phyloP scores from a whole-genome alignment of 371 early-diverging fungal genomes.

The Haplosporangium sp. region DNA sequence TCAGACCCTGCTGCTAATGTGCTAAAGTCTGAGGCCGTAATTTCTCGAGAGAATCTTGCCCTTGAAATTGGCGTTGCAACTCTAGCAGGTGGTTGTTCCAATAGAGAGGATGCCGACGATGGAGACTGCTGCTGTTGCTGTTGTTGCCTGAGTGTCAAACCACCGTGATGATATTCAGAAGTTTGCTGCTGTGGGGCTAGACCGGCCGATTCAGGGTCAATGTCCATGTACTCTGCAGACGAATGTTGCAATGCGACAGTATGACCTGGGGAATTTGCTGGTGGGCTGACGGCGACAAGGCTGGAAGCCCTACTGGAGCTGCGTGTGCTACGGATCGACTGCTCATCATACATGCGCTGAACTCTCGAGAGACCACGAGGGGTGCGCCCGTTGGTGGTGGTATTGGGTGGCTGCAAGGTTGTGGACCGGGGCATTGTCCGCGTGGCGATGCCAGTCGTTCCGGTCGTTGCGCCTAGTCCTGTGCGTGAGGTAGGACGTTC shows the following conservation, averaged over 20 bases:
- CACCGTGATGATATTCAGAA: no score
- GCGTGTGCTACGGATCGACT: constrained; percentile 38
- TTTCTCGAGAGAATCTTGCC: constrained; percentile 12
- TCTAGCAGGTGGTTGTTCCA: constrained; percentile 1
- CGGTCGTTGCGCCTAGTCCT: background rate
- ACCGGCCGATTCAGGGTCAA: constrained; percentile 34
- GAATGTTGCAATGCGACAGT: background rate
- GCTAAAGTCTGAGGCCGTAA: constrained; percentile 14
- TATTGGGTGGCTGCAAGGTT: constrained; percentile 2
- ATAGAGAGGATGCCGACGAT: background rate
- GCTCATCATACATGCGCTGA: constrained; percentile 52
- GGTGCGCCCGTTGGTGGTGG: constrained; percentile 24
- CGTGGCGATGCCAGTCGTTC: background rate
- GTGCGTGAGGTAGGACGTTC: constrained; percentile 22
- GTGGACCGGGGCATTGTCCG: constrained; percentile 31
- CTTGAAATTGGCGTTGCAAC: constrained; percentile 1
- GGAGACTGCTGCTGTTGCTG: constrained; percentile 1
- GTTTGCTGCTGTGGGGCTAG: constrained; percentile 13
- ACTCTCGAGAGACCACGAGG: constrained; percentile 49
- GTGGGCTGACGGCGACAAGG: constrained; percentile 20
- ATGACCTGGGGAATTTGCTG: background rate
- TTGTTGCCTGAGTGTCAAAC: background rate
- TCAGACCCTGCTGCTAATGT: constrained; percentile 12
- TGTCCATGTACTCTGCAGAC: constrained; percentile 33
- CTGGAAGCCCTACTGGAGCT: constrained; percentile 52